Evolutionary conservation across 2,329 filamentous ascomycete genomes (phyloP).

Genomic region (Colletotrichum chlorophyti): DNA sequence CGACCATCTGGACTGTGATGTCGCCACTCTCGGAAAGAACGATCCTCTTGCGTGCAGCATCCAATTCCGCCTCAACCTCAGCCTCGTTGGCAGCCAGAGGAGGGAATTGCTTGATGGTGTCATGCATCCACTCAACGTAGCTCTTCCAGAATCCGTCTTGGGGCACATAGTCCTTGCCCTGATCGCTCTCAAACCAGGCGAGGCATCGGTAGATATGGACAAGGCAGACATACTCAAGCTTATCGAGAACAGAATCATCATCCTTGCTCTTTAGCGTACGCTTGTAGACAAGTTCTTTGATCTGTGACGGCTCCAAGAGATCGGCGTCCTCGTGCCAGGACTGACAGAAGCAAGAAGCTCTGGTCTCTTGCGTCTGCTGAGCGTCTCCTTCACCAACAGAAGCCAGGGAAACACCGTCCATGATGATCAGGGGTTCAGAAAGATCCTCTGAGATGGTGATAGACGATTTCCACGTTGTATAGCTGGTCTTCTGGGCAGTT

Average conservation of each 20-base stretch:
- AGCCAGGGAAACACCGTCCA: slow-evolving; percentile 19
- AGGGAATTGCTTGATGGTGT: slow-evolving; percentile 16
- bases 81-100: not conserved
- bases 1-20: slow-evolving; percentile 22
- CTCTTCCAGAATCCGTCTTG: slow-evolving; percentile 20
- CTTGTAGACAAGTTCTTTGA: slow-evolving; percentile 20
- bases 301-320: slow-evolving; percentile 14
- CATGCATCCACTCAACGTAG: slow-evolving; percentile 21
- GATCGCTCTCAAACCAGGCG: slow-evolving; percentile 14
- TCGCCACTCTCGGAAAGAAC: slow-evolving; percentile 18
- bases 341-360: slow-evolving; percentile 19
- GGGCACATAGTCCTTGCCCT: slow-evolving; percentile 1
- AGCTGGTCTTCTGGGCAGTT: slow-evolving; percentile 22
- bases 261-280: slow-evolving; percentile 23
- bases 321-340: slow-evolving; percentile 19
- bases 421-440: slow-evolving; percentile 14
- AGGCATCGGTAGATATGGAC: slow-evolving; percentile 20
- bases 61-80: slow-evolving; percentile 10
- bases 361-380: slow-evolving; percentile 9
- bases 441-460: slow-evolving; percentile 20
- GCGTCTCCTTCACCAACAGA: slow-evolving; percentile 15
- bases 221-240: slow-evolving; percentile 23
- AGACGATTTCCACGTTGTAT: slow-evolving; percentile 24
- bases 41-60: slow-evolving; percentile 9
- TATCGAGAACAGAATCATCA: slow-evolving; percentile 20